Base-by-base conservation (phyloP, 441 rosid species). In the Biscutella auriculata region DNA sequence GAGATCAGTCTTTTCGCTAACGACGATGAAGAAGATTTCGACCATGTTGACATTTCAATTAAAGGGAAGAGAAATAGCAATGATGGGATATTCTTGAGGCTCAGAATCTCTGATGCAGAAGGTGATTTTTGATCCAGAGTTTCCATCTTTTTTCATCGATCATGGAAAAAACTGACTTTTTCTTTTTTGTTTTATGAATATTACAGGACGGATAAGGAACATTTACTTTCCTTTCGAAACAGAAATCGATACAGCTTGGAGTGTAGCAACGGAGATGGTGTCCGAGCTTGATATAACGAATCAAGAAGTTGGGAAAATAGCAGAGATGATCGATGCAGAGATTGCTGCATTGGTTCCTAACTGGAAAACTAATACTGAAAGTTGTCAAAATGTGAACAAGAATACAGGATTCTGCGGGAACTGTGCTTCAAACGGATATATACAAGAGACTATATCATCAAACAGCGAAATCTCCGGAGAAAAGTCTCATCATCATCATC, bases 261-360 rank as follows among this genome's bases (percentile, higher is more conserved):
- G 84, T 67, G 99, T 93, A 35, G 96, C 95, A 8, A 52, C 82
- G 8, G 99, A 93, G 79, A 93, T 93, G 99, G 78, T 93, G 13
- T 72, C 83, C 0, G 97, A 89, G 55, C 83, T 93, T 9, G 95
- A 82, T 39, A 73, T 93, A n/a, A 73, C 73, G 40, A 85, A 81
- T 56, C 96, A 93, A 75, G 96, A 89, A 52, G 91, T 80, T 27
- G 63, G 57, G 11, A 83, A 76, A 69, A 89, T 93, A 66, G 91
- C 97, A 11, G 91, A 87, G 34, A 89, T 87, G 85, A 93, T 93
- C 21, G 99, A 89, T 53, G 72, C 75, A n/a, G 96, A 89, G 73
- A 79, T 93, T 29, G 66, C 88, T 42, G 62, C 74, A 42, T 69
- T 93, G 41, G 86, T 87, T 0, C 96, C 97, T 1, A 78, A 76